Evolutionary conservation across 371 early-diverging fungal genomes (phyloP).

Genomic region (Mucor velutinosus): DNA sequence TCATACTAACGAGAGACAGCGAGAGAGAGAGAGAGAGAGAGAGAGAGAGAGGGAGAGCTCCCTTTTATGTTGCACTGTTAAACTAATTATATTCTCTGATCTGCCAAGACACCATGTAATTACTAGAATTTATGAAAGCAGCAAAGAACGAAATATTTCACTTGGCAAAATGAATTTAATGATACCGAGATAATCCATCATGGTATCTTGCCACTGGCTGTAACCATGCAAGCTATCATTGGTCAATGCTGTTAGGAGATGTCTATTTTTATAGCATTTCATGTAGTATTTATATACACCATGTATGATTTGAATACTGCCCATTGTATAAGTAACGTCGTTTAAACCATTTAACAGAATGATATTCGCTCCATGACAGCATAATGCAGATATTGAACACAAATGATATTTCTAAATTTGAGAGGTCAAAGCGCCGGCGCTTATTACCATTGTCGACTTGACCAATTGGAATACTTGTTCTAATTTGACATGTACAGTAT

Average conservation of each 20-base stretch:
- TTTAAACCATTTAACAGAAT: neutral
- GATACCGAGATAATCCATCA: neutral
- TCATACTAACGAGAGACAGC: neutral
- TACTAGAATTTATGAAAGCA: neutral
- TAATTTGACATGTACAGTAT: neutral
- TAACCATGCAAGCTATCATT: neutral
- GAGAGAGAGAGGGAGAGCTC: too few relatives aligned
- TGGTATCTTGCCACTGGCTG: neutral
- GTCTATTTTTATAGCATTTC: neutral
- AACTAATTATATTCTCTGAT: neutral
- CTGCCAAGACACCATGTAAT: neutral
- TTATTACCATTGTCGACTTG: neutral
- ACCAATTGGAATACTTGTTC: neutral
- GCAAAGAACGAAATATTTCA: neutral
- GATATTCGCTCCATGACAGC: neutral
- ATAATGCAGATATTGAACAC: neutral
- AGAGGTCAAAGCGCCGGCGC: slow-evolving; percentile 1
- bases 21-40: too few relatives aligned
- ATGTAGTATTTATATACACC: neutral
- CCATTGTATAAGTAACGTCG: neutral
- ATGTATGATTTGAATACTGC: neutral
- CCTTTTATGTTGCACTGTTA: neutral
- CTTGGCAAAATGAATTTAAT: neutral
- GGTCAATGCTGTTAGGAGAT: neutral
- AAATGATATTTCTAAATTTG: neutral